Evolutionary conservation across 106 monocot species (phyloP).

Genomic region (Vanilla planifolia): DNA sequence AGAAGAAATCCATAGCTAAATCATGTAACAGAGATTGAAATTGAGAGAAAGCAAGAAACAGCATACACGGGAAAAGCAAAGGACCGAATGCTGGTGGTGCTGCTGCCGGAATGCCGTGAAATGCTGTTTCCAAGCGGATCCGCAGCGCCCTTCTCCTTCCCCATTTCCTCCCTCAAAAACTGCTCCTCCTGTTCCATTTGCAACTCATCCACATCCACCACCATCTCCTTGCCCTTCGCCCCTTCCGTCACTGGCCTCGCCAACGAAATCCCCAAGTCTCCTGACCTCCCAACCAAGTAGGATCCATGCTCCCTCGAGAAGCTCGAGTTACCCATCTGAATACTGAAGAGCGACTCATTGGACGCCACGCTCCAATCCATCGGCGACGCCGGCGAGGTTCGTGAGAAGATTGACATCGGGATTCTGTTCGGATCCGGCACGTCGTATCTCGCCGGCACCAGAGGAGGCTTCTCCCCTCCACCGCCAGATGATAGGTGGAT

Average conservation of each 20-base stretch:
- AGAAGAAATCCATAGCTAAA: no score
- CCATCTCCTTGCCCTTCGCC: neutral
- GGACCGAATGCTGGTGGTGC: slow-evolving; percentile 9
- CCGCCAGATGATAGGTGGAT: neutral
- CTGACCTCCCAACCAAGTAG: neutral
- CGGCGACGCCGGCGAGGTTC: slow-evolving; percentile 26
- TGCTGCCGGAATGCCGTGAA: slow-evolving; percentile 15
- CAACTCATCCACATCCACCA: neutral
- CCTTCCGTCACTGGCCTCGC: neutral
- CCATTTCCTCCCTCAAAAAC: neutral
- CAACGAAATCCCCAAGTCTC: neutral
- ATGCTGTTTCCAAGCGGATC: neutral
- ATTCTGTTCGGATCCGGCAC: slow-evolving; percentile 36
- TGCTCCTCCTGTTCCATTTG: neutral
- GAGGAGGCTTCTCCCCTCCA: neutral
- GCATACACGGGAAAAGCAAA: slow-evolving; percentile 8
- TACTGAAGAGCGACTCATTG: slow-evolving; percentile 52
- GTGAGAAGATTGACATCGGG: slow-evolving; percentile 37
- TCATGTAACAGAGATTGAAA: no score
- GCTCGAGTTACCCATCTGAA: slow-evolving; percentile 29
- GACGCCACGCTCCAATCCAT: slow-evolving; percentile 57
- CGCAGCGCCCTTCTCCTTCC: neutral
- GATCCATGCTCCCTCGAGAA: slow-evolving; percentile 9
- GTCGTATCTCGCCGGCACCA: slow-evolving; percentile 3
- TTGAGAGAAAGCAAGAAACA: neutral